These are phyloP conservation scores for Aphanomyces stellatus DNA, from an alignment of 352 stramenopile species.

Conservation along the genomic window DNA sequence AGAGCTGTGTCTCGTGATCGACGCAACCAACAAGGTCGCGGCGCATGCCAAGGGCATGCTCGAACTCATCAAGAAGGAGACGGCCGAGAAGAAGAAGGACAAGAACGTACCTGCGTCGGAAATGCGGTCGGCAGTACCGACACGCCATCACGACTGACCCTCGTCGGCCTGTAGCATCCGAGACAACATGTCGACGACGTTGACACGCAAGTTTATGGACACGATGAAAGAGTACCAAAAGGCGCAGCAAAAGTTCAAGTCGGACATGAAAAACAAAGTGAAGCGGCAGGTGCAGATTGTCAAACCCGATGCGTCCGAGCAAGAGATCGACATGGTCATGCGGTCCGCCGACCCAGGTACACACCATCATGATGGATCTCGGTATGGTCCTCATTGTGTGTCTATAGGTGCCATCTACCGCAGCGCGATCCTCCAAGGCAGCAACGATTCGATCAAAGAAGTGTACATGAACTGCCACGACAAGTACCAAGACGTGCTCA, in stretches of 20 bases:
- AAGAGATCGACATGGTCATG: constrained; percentile 97
- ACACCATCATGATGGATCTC: no score
- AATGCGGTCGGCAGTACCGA: constrained; percentile 28
- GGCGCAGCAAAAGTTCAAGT: constrained; percentile 96
- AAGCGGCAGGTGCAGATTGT: constrained; percentile 97
- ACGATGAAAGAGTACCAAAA: constrained; percentile 98
- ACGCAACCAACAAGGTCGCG: constrained; percentile 88
- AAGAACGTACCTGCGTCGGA: constrained; percentile 67
- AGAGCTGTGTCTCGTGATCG: constrained; percentile 88
- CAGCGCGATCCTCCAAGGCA: constrained; percentile 66
- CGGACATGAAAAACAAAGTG: constrained; percentile 97
- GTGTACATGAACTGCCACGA: constrained; percentile 93
- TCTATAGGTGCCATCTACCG: constrained; percentile 68
- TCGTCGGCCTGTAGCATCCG: constrained; percentile 90
- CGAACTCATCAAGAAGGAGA: constrained; percentile 92
- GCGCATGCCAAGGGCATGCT: constrained; percentile 83
- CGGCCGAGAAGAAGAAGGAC: constrained; percentile 88
- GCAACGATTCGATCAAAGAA: constrained; percentile 79
- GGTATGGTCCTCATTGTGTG: no score
- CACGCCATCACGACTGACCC: not conserved
- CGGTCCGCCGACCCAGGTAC: constrained; percentile 56
- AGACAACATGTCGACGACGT: constrained; percentile 95
- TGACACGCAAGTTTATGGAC: constrained; percentile 98
- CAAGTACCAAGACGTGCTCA: constrained; percentile 98
- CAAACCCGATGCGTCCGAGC: constrained; percentile 94